phyloP scores from a whole-genome alignment of 768 basidiomycete genomes.

The Hericium erinaceus region DNA sequence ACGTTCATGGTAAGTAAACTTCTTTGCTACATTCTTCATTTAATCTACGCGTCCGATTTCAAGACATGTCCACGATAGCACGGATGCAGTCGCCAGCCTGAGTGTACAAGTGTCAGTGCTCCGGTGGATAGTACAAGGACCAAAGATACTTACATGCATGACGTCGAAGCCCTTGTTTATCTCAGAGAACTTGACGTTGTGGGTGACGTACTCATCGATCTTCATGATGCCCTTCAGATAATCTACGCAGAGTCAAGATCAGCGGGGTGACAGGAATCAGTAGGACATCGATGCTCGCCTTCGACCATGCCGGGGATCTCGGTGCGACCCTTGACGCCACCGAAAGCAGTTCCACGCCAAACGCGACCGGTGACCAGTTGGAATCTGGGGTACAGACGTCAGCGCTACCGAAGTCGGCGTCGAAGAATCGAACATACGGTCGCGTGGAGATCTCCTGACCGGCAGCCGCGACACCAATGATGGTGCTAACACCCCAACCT shows the following conservation, averaged over 20 bases:
- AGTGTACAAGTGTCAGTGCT: constrained; percentile 6
- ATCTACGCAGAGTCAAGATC: constrained; percentile 33
- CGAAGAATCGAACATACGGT: constrained; percentile 18
- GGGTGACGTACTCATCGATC: constrained; percentile 96
- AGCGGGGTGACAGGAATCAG: neutral
- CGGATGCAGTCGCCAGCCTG: constrained; percentile 86
- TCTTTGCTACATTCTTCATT: neutral
- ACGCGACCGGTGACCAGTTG: constrained; percentile 79
- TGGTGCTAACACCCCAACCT: constrained; percentile 94
- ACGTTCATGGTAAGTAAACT: neutral
- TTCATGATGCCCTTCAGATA: constrained; percentile 76
- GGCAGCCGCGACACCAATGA: constrained; percentile 96
- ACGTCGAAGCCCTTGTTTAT: constrained; percentile 88
- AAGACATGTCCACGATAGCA: constrained; percentile 83
- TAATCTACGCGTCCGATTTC: neutral
- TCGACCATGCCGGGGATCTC: constrained; percentile 92
- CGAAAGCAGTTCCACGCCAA: constrained; percentile 95
- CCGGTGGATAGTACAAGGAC: neutral
- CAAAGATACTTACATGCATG: constrained; percentile 75
- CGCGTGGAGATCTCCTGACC: constrained; percentile 61
- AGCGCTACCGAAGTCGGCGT: constrained; percentile 25
- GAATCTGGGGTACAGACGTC: constrained; percentile 19
- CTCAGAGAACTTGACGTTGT: constrained; percentile 60
- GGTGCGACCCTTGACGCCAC: constrained; percentile 95
- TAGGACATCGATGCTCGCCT: constrained; percentile 35